These are phyloP conservation scores for Tillandsia leiboldiana DNA, from an alignment of 176 grass and related monocot species.

Conservation along the genomic window DNA sequence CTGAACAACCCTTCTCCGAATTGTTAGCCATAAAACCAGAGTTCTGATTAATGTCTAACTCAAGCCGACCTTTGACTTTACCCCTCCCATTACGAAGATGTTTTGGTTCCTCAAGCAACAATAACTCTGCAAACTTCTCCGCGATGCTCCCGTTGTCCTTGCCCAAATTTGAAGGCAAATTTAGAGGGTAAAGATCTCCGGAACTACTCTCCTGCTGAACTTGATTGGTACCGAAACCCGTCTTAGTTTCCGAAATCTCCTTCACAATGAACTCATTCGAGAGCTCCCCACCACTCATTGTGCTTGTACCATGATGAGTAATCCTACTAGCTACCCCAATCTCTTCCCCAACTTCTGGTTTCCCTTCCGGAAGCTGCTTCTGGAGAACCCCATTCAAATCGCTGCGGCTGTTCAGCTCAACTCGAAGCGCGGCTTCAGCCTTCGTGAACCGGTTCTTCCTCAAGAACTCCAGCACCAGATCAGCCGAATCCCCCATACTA, in stretches of 20 bases:
- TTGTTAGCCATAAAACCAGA: slow-evolving; percentile 1
- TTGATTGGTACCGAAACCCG: background rate
- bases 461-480: slow-evolving; percentile 24
- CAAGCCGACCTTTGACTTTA: slow-evolving; percentile 11
- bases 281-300: background rate
- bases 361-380: slow-evolving; percentile 12
- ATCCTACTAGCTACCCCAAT: background rate
- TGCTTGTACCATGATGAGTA: background rate
- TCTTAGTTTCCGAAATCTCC: slow-evolving; percentile 17
- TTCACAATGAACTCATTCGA: slow-evolving; percentile 20
- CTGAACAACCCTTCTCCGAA: background rate
- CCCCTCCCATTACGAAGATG: background rate
- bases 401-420: slow-evolving; percentile 10
- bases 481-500: slow-evolving; percentile 22
- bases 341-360: background rate
- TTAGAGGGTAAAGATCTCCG: slow-evolving; percentile 5
- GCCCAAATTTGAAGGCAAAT: slow-evolving; percentile 3
- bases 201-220: background rate
- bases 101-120: slow-evolving; percentile 6
- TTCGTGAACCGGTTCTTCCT: slow-evolving; percentile 24
- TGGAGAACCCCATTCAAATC: slow-evolving; percentile 22
- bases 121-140: background rate
- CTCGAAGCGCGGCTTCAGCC: slow-evolving; percentile 16
- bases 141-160: background rate
- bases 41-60: background rate